phyloP scores from a whole-genome alignment of 2,329 filamentous ascomycete species.

The Didymella lethalis region DNA sequence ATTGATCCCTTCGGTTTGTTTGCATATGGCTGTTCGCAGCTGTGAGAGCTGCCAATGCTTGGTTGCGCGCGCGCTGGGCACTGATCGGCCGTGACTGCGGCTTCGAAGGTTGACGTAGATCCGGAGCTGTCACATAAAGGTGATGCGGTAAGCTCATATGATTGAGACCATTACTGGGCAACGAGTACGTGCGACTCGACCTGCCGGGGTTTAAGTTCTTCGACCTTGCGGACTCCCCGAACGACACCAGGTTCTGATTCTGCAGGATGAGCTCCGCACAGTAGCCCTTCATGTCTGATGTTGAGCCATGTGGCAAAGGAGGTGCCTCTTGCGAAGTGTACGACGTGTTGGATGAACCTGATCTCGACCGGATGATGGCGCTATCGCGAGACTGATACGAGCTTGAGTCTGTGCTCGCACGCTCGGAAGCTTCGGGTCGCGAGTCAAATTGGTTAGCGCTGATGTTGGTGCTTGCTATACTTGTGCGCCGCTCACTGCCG shows the following conservation, averaged over 20 bases:
- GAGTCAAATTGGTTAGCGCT: constrained; percentile 9
- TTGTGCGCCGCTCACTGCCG: constrained; percentile 21
- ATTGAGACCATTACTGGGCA: background rate
- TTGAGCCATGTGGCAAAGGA: constrained; percentile 15
- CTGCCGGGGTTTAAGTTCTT: constrained; percentile 7
- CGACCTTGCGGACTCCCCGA: constrained; percentile 20
- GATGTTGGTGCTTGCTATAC: constrained; percentile 6
- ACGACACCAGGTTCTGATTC: constrained; percentile 13
- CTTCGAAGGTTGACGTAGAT: constrained; percentile 12
- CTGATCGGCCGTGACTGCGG: constrained; percentile 10
- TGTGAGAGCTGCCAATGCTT: constrained; percentile 19
- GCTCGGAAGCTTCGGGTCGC: constrained; percentile 17
- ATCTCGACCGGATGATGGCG: constrained; percentile 22
- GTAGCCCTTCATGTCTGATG: constrained; percentile 9
- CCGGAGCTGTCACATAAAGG: constrained; percentile 8
- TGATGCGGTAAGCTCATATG: constrained; percentile 5
- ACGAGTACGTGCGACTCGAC: constrained; percentile 12
- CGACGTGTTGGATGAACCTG: constrained; percentile 24
- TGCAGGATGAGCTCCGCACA: constrained; percentile 17
- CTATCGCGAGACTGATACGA: constrained; percentile 25
- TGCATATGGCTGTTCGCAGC: constrained; percentile 13
- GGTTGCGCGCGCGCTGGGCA: constrained; percentile 17
- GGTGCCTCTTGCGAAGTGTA: constrained; percentile 17
- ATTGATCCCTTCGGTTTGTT: background rate
- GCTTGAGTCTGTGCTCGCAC: constrained; percentile 24